Evolutionary conservation across 306 rosid genomes (phyloP), one percentile per base, ranked within the genome.

Genomic region (Boehmeria nivea): DNA sequence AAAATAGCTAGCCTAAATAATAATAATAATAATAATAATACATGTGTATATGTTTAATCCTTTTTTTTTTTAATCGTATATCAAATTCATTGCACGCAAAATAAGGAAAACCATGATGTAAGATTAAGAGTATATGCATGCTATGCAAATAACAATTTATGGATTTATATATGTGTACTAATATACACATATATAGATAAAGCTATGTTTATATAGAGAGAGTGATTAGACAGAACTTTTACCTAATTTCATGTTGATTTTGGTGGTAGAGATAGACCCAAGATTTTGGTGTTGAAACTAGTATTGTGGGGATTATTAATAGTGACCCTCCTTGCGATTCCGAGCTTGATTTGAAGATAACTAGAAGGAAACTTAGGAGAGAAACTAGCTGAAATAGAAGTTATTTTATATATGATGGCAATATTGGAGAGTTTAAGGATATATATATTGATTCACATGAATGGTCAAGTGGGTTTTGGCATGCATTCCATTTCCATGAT

Each of bases 231-330:
- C 16, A 52, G 31, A 23, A 11, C 16, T 4, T 19, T 19, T 53
- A 31, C 43, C 21, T 53, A 53, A 27, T 31, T 53, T 31, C 58
- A 53, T 31, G 21, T 53, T 53, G 42, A 31, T 16, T 31, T 15
- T n/a, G n/a, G 0, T 26, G 36, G 22, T 21, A 24, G 33, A 10
- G 54, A 24, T 10, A 12, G 34, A 27, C 34, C 31, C 18, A 15
- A 50, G 54, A 22, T 14, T 15, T 24, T 50, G 54, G 12, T 22
- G 36, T 14, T 50, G 54, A 14, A 40, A 15, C 19, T 24, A 10
- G 16, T 12, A 8, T 1, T 49, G 18, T 50, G 36, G 17, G n/a
- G n/a, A n/a, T n/a, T n/a, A n/a, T 22, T 31, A 31, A 31, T 10
- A 31, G 36, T 31, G 36, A 31, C 8, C 36, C n/a, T 40, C 12